Evolutionary conservation across 306 rosid species (phyloP).

Genomic region (Vigna mungo): DNA sequence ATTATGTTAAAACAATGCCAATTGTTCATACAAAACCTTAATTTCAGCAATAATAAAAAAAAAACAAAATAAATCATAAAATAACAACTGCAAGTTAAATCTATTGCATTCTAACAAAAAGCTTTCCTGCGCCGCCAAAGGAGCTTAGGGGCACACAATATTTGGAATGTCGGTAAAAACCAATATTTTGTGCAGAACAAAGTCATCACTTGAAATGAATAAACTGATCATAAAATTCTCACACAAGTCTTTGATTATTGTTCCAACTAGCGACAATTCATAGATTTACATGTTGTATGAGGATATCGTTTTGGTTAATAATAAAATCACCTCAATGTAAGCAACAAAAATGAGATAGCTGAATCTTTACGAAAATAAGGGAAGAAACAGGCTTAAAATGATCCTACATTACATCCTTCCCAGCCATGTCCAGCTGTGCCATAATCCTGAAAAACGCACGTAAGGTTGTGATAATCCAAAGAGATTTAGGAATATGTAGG

Average conservation of each 20-base stretch:
- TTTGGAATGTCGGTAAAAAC: background rate
- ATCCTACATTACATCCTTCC: conserved; percentile 32
- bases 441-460: conserved; percentile 38
- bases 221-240: conserved; percentile 2
- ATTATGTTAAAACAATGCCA: no score
- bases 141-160: background rate
- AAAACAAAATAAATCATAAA: no score
- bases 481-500: conserved; percentile 18
- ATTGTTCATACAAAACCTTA: no score
- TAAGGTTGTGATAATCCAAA: conserved; percentile 31
- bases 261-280: conserved; percentile 40
- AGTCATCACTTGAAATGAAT: background rate
- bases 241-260: conserved; percentile 29
- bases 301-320: conserved; percentile 39
- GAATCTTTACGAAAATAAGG: conserved; percentile 4
- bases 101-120: no score
- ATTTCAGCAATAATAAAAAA: no score
- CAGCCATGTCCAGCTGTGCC: conserved; percentile 32
- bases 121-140: background rate
- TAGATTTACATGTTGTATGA: conserved; percentile 43
- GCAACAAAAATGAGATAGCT: conserved; percentile 38
- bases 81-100: no score
- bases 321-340: conserved; percentile 33
- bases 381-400: conserved; percentile 8
- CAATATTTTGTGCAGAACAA: background rate